Percentiles rank a stretch among this genome's conserved stretches.
Conservation (phyloP, 202 grass and related monocot species). For the Brachypodium distachyon region DNA sequence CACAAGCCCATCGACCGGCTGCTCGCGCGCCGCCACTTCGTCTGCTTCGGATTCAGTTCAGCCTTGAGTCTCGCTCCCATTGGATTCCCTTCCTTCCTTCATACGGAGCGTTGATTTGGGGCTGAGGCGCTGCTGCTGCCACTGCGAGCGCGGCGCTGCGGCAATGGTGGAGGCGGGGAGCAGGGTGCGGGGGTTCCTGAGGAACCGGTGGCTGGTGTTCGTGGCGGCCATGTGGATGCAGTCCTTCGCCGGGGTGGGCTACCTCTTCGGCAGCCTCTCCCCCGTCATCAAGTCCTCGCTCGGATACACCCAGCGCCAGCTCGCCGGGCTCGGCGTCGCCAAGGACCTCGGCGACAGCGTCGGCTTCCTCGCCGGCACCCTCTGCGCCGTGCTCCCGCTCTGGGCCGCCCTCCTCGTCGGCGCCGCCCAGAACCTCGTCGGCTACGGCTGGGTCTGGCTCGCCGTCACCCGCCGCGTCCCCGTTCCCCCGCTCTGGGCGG, state of each 20-base stretch:
- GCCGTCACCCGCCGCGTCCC: conserved; percentile 47
- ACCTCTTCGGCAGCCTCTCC: conserved; percentile 92
- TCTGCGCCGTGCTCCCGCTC: conserved; percentile 68
- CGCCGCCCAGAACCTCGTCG: conserved; percentile 70
- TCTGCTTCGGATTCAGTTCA: too few species aligned
- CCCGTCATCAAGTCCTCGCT: conserved; percentile 74
- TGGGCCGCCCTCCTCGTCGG: conserved; percentile 77
- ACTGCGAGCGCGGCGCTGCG: not conserved
- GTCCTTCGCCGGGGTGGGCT: conserved; percentile 66
- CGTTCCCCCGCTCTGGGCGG: conserved; percentile 66
- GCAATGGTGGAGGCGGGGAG: conserved; percentile 24
- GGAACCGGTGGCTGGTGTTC: conserved; percentile 79
- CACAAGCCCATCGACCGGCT: too few species aligned
- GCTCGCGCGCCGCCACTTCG: too few species aligned
- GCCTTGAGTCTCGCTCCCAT: not conserved
- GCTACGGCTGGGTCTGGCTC: conserved; percentile 86
- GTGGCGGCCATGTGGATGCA: conserved; percentile 98
- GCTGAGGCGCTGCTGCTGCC: too few species aligned
- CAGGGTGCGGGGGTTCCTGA: conserved; percentile 44
- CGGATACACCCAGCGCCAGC: conserved; percentile 81
- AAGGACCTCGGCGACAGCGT: conserved; percentile 92
- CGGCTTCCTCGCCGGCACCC: conserved; percentile 72
- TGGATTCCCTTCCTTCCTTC: not conserved
- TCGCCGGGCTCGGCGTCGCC: conserved; percentile 73
- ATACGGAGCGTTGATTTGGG: not conserved